phyloP scores from a whole-genome alignment of 306 rosid genomes.

The Bauhinia variegata region DNA sequence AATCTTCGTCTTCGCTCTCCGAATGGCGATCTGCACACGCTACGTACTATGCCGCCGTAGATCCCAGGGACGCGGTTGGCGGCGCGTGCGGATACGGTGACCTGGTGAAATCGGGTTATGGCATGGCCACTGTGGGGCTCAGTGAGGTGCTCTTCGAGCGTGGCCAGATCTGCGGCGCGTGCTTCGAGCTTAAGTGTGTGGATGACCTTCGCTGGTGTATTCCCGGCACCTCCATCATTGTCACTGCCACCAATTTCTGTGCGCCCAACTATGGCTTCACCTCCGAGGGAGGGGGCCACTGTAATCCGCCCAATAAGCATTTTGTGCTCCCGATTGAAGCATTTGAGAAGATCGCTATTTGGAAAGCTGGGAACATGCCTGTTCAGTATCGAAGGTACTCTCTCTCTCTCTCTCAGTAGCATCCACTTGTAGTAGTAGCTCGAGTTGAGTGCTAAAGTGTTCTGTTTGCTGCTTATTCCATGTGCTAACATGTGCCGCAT shows the following conservation, averaged over 20 bases:
- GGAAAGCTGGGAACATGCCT: slow-evolving; percentile 99
- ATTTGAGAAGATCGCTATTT: slow-evolving; percentile 93
- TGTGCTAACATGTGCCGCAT: slow-evolving; percentile 5
- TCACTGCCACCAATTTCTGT: slow-evolving; percentile 90
- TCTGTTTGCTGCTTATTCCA: not conserved
- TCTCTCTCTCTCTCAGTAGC: no score
- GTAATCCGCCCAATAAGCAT: slow-evolving; percentile 88
- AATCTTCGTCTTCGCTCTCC: slow-evolving; percentile 37
- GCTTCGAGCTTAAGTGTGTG: slow-evolving; percentile 77
- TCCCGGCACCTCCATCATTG: slow-evolving; percentile 81
- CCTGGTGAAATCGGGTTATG: slow-evolving; percentile 70
- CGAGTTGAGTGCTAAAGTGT: no score
- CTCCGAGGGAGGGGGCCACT: slow-evolving; percentile 84
- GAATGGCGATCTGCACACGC: slow-evolving; percentile 93
- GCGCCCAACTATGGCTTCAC: slow-evolving; percentile 87
- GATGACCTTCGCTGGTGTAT: slow-evolving; percentile 92
- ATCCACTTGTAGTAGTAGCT: no score
- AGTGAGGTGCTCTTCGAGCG: slow-evolving; percentile 79
- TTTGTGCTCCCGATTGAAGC: slow-evolving; percentile 90
- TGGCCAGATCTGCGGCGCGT: slow-evolving; percentile 99
- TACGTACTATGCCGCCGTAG: slow-evolving; percentile 85
- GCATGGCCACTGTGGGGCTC: slow-evolving; percentile 85
- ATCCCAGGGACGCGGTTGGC: slow-evolving; percentile 82
- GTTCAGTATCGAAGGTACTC: slow-evolving; percentile 83
- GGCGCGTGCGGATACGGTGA: slow-evolving; percentile 98